Evolutionary conservation across 1,284 basidiomycete species (phyloP).

Genomic region (Grifola frondosa): DNA sequence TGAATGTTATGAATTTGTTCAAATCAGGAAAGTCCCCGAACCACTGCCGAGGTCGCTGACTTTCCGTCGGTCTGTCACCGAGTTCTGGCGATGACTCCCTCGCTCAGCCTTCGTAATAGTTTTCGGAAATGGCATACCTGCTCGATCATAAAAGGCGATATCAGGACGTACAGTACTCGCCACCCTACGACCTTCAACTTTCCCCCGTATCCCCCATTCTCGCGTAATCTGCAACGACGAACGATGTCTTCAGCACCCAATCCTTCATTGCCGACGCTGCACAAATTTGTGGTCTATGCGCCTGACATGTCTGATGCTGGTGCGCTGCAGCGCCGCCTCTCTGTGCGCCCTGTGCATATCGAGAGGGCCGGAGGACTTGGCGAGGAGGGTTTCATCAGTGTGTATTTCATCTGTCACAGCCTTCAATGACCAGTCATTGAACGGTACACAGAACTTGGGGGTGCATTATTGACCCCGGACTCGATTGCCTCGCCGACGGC

Average conservation of each 20-base stretch:
- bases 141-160: no score
- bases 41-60: no score
- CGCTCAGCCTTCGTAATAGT: no score
- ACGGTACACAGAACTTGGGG: constrained; percentile 18
- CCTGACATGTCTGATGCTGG: constrained; percentile 39
- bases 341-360: constrained; percentile 35
- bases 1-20: no score
- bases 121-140: no score
- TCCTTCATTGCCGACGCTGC: constrained; percentile 10
- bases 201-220: no score
- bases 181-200: no score
- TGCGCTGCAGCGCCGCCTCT: constrained; percentile 33
- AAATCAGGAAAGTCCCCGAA: no score
- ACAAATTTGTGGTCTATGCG: constrained; percentile 39
- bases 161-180: no score
- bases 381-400: constrained; percentile 29
- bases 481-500: constrained; percentile 17
- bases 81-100: no score
- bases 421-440: neutral
- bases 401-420: constrained; percentile 8
- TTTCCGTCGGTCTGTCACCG: no score
- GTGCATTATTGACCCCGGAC: constrained; percentile 28
- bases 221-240: no score
- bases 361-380: constrained; percentile 21
- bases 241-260: constrained; percentile 8